A percentile compares a stretch with the other conserved stretches of the same genome.
Conservation (phyloP, 176 grass and related monocot species). For the Eleusine indica region DNA sequence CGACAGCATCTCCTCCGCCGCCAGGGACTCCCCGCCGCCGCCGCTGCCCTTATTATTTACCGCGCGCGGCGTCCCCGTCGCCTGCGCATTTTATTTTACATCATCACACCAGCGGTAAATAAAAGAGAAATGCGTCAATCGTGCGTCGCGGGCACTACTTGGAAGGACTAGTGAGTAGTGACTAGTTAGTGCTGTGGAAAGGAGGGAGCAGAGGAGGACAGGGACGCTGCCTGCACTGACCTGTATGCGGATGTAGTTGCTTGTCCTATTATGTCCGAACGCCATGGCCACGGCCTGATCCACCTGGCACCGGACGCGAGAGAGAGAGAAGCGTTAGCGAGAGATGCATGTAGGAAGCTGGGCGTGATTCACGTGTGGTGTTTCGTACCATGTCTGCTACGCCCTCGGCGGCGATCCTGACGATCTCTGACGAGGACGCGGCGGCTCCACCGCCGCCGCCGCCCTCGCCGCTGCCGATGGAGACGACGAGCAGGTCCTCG, state of each 20-base stretch:
- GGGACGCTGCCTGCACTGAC: constrained; percentile 37
- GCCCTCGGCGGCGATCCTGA: constrained; percentile 79
- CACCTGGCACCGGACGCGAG: constrained; percentile 50
- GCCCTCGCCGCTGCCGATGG: constrained; percentile 63
- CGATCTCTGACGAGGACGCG: constrained; percentile 49
- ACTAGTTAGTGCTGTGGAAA: background rate
- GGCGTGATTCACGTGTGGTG: constrained; percentile 4
- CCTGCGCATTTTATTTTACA: background rate
- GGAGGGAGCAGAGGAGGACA: background rate
- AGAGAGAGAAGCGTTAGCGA: background rate
- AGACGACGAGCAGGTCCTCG: constrained; percentile 82
- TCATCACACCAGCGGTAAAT: background rate
- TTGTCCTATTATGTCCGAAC: constrained; percentile 81
- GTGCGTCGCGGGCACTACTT: constrained; percentile 7
- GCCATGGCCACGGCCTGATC: constrained; percentile 98
- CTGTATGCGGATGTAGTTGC: constrained; percentile 93
- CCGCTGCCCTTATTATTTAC: background rate
- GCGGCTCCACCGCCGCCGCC: background rate
- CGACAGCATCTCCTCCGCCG: constrained; percentile 70
- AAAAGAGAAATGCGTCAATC: background rate
- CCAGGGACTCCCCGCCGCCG: constrained; percentile 8
- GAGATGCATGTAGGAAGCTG: background rate
- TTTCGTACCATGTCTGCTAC: constrained; percentile 75
- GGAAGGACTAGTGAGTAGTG: too few relatives aligned
- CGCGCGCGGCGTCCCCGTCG: constrained; percentile 27